Conservation (phyloP, 306 rosid genomes). For the Hippophae rhamnoides region DNA sequence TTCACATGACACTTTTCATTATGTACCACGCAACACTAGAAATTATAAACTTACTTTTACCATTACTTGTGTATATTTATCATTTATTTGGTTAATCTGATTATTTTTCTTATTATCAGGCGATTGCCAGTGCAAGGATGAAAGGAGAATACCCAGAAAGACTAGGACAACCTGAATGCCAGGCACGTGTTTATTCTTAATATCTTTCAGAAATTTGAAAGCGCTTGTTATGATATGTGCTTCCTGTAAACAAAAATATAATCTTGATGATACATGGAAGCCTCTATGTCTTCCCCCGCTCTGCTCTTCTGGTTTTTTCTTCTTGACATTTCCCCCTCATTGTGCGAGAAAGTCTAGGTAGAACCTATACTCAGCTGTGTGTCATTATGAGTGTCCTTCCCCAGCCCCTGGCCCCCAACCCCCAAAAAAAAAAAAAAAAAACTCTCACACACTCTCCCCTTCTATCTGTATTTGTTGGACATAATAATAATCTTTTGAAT, state of each 20-base stretch:
- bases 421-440: no score
- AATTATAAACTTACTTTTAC: not conserved
- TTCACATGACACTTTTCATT: no score
- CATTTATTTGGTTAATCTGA: conserved; percentile 7
- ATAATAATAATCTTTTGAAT: conserved; percentile 15
- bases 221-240: not conserved
- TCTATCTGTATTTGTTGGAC: not conserved
- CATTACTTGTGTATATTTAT: conserved; percentile 4
- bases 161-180: conserved; percentile 94
- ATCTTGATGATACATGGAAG: not conserved
- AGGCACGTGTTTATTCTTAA: conserved; percentile 61
- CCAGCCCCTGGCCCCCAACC: no score
- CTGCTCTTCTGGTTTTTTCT: not conserved
- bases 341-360: not conserved
- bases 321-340: not conserved
- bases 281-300: not conserved
- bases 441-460: not conserved
- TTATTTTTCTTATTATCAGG: conserved; percentile 40
- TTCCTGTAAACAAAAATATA: not conserved
- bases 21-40: not conserved
- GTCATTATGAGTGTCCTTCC: not conserved
- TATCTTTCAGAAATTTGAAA: not conserved
- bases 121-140: conserved; percentile 95
- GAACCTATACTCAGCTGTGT: not conserved
- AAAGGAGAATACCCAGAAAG: conserved; percentile 97